Conservation (phyloP, 352 stramenopile species). For the Aphanomyces invadans region DNA sequence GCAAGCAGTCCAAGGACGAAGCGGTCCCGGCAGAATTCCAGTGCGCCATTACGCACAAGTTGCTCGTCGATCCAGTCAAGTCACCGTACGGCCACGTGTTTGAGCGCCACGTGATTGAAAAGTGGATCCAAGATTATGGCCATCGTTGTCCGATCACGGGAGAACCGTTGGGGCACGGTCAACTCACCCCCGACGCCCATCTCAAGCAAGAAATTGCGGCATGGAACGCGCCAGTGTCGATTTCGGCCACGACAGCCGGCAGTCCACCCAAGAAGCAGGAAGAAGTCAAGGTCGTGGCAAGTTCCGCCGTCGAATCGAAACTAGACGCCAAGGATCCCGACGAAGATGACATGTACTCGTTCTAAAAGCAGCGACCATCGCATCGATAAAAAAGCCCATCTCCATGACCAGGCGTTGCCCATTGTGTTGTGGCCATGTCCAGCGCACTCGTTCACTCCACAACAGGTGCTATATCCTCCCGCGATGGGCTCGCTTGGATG, state of each 20-base stretch:
- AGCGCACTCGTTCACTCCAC: too few species aligned
- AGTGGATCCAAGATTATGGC: slow-evolving; percentile 75
- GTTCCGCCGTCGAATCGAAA: neutral
- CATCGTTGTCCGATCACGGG: slow-evolving; percentile 71
- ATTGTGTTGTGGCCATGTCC: too few species aligned
- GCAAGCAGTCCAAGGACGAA: slow-evolving; percentile 31
- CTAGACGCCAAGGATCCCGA: too few species aligned
- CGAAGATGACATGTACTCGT: too few species aligned
- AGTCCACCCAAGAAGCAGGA: slow-evolving; percentile 9
- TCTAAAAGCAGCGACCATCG: too few species aligned
- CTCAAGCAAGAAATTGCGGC: slow-evolving; percentile 49
- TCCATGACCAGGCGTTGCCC: too few species aligned
- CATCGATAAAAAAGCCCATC: too few species aligned
- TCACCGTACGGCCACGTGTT: slow-evolving; percentile 74
- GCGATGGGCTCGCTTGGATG: too few species aligned
- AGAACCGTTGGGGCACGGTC: slow-evolving; percentile 45
- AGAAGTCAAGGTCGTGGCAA: neutral
- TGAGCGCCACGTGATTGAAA: slow-evolving; percentile 65
- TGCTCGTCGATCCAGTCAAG: slow-evolving; percentile 57
- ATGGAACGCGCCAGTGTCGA: slow-evolving; percentile 36
- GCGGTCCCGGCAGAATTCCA: slow-evolving; percentile 54
- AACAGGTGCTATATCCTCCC: too few species aligned
- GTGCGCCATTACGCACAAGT: slow-evolving; percentile 63
- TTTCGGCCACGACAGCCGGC: neutral
- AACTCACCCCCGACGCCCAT: slow-evolving; percentile 46